phyloP scores from a whole-genome alignment of 75 land plant genomes.

The Cryptomeria japonica region DNA sequence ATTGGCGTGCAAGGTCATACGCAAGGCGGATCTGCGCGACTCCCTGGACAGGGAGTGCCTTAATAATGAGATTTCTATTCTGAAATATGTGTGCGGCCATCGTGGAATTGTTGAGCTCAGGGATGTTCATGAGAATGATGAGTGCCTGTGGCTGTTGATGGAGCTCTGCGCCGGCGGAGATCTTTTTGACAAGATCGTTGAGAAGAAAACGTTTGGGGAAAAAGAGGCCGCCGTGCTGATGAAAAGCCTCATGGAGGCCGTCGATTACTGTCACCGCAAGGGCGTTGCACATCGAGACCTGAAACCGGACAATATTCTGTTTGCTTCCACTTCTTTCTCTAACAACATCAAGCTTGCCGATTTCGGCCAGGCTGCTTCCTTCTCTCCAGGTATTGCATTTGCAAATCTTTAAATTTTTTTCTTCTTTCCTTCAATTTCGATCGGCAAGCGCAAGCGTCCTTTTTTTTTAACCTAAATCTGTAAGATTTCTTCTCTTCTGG shows the following conservation, averaged over 20 bases:
- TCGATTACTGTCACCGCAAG: constrained; percentile 47
- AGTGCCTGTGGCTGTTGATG: constrained; percentile 13
- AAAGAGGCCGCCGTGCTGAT: constrained; percentile 36
- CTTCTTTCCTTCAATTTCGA: neutral
- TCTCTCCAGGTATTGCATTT: constrained; percentile 8
- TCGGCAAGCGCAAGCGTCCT: too few relatives aligned
- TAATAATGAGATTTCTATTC: constrained; percentile 38
- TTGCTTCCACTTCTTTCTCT: constrained; percentile 7
- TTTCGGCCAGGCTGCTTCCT: constrained; percentile 62
- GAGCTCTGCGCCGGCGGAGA: constrained; percentile 28
- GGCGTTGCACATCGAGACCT: constrained; percentile 66
- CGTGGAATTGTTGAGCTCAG: constrained; percentile 35
- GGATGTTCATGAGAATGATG: constrained; percentile 38
- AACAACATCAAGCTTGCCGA: constrained; percentile 40
- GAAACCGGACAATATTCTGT: constrained; percentile 69
- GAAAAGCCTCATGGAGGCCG: constrained; percentile 27
- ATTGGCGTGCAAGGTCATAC: constrained; percentile 52
- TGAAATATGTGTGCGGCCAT: constrained; percentile 27
- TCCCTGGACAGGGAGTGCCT: constrained; percentile 38
- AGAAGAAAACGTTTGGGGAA: constrained; percentile 21
- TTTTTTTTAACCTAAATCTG: too few relatives aligned
- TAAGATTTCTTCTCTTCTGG: too few relatives aligned
- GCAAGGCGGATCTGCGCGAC: constrained; percentile 30
- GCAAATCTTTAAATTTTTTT: neutral
- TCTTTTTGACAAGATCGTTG: constrained; percentile 37